Conservation (phyloP, 2,329 filamentous ascomycete genomes). For the Ramichloridium luteum region DNA sequence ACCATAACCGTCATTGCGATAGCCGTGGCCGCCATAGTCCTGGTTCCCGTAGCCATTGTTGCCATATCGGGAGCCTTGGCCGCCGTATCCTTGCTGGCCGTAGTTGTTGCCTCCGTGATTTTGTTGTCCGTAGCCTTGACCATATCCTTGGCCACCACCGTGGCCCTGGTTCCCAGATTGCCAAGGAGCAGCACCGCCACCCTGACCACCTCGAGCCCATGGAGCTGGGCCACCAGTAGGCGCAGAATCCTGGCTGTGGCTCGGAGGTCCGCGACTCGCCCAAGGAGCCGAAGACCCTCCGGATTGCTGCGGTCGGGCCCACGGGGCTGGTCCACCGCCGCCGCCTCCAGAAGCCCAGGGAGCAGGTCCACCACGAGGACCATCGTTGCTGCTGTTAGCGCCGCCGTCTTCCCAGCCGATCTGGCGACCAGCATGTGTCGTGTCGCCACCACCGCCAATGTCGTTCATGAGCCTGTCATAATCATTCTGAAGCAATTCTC, state of each 20-base stretch:
- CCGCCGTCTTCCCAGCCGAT: slow-evolving; percentile 74
- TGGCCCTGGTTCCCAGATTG: slow-evolving; percentile 14
- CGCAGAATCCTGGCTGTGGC: slow-evolving; percentile 8
- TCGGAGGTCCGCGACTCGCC: slow-evolving; percentile 14
- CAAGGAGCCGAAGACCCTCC: slow-evolving; percentile 27
- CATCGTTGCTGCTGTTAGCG: slow-evolving; percentile 48
- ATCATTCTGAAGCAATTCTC: slow-evolving; percentile 73
- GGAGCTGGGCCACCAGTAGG: slow-evolving; percentile 10
- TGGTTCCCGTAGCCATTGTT: slow-evolving; percentile 4
- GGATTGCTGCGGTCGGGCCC: slow-evolving; percentile 19
- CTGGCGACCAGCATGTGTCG: slow-evolving; percentile 54
- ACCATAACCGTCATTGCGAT: slow-evolving; percentile 4
- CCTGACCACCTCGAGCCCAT: slow-evolving; percentile 11
- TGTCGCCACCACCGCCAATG: slow-evolving; percentile 60
- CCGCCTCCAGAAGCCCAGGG: slow-evolving; percentile 20
- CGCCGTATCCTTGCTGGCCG: slow-evolving; percentile 4
- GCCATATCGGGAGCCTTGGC: slow-evolving; percentile 2
- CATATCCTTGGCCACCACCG: slow-evolving; percentile 4
- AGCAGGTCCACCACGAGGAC: slow-evolving; percentile 32
- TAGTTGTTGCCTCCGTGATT: slow-evolving; percentile 4
- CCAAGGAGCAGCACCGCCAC: slow-evolving; percentile 19
- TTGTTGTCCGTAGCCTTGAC: slow-evolving; percentile 9
- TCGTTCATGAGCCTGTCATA: slow-evolving; percentile 99
- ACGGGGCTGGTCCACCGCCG: slow-evolving; percentile 25
- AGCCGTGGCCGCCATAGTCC: slow-evolving; percentile 7